Base-by-base conservation (phyloP, 2,329 filamentous ascomycete species). In the Canariomyces notabilis region DNA sequence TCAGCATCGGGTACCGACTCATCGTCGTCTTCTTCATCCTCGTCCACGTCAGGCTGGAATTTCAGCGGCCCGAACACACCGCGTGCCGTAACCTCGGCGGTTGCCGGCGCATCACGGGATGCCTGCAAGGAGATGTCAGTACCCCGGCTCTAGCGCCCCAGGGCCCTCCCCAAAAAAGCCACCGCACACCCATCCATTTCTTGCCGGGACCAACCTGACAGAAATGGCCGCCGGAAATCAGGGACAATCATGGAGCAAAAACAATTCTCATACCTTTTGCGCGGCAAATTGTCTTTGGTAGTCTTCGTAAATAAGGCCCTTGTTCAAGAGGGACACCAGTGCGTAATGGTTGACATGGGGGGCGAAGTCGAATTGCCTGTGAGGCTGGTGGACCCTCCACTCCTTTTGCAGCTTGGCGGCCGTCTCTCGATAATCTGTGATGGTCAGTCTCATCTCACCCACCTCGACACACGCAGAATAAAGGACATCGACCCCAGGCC, bases 341-440 rank as follows among this genome's bases (percentile, higher is more conserved):
- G 80, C 79, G 67, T 82, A 79, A 57, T 73, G 76, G 64, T 80
- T 75, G 64, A 84, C 79, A 66, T 83, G 74, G 59, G 73, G 76
- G 62, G 80, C 80, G 65, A 83, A 84, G 50, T 75, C 70, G 52
- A 84, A 77, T 50, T 81, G 70, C 59, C 74, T 74, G 62, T 83
- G 78, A 57, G 80, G 80, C 64, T 78, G 72, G 59, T 73, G 69
- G 54, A 81, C 69, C 65, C 80, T 75, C 80, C 80, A 84, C 68
- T 84, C 80, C 63, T 83, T 82, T 60, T 83, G 79, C 57, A 84
- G 77, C 62, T 81, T 82, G 67, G 78, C 75, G 44, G 80, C 80
- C 35, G 80, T 82, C 64, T 83, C 80, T 66, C 76, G 75, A 69
- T 82, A 84, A 70, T 82, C 80, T 83, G 69, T 42, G 37, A 39